A percentile compares a stretch with the other conserved stretches of the same genome.
Evolutionary conservation across 352 stramenopile genomes (phyloP).

Genomic region (Paralagenidium karlingii): DNA sequence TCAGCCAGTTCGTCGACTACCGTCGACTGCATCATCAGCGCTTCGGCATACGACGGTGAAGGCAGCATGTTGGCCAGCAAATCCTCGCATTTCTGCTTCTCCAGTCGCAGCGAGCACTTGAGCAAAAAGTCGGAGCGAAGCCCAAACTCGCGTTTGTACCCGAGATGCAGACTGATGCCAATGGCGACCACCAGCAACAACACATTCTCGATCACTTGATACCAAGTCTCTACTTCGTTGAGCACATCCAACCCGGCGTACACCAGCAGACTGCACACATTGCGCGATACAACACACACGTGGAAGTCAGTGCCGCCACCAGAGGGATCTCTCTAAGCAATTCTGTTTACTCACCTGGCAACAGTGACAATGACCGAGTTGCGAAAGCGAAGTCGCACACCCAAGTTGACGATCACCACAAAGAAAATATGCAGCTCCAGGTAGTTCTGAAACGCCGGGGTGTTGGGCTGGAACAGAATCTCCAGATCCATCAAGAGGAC

Average conservation of each 20-base stretch:
- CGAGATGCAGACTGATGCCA: constrained; percentile 24
- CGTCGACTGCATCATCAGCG: constrained; percentile 49
- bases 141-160: constrained; percentile 49
- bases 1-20: constrained; percentile 74
- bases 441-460: constrained; percentile 8
- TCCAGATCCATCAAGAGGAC: constrained; percentile 24
- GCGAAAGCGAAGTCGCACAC: constrained; percentile 39
- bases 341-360: too few relatives aligned
- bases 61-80: constrained; percentile 80
- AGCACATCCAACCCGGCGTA: constrained; percentile 16
- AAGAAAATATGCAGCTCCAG: constrained; percentile 38
- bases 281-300: too few relatives aligned
- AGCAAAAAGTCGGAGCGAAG: constrained; percentile 62
- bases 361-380: constrained; percentile 33
- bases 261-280: constrained; percentile 17
- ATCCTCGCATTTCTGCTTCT: constrained; percentile 74
- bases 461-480: constrained; percentile 12
- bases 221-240: constrained; percentile 11
- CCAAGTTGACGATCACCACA: constrained; percentile 38
- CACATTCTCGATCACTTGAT: constrained; percentile 25
- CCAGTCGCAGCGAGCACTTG: constrained; percentile 61
- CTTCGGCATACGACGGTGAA: constrained; percentile 54
- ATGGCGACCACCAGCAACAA: constrained; percentile 17
- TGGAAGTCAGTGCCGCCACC: too few relatives aligned
- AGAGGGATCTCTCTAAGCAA: too few relatives aligned